phyloP scores from a whole-genome alignment of 257 asterid genomes.

The Jacaranda copaia region DNA sequence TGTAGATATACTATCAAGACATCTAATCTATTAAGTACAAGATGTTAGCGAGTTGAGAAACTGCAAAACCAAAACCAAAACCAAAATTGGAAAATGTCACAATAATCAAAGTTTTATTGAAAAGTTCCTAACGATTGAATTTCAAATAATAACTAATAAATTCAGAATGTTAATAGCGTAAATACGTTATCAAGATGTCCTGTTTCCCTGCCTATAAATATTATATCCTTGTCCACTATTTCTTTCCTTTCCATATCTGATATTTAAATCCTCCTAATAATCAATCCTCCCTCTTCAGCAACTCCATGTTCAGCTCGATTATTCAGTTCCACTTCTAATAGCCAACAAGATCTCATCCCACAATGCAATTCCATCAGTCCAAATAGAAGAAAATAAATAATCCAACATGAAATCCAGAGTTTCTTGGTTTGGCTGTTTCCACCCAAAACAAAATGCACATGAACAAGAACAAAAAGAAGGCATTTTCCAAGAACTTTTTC shows the following conservation, averaged over 20 bases:
- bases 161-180: too few relatives aligned
- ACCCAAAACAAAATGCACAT: slow-evolving; percentile 24
- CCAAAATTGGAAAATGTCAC: too few relatives aligned
- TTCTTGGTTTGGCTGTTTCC: slow-evolving; percentile 50
- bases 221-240: neutral
- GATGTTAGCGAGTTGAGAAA: too few relatives aligned
- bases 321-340: neutral
- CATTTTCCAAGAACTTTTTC: neutral
- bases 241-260: neutral
- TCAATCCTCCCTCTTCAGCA: neutral
- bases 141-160: too few relatives aligned
- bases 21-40: too few relatives aligned
- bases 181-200: too few relatives aligned
- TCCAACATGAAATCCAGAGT: slow-evolving; percentile 41
- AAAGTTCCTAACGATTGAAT: too few relatives aligned
- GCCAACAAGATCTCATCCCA: neutral
- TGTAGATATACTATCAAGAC: too few relatives aligned
- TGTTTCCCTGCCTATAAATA: slow-evolving; percentile 24
- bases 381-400: neutral
- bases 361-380: slow-evolving; percentile 4
- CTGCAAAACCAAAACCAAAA: too few relatives aligned
- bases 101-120: too few relatives aligned
- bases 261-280: neutral
- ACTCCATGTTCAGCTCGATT: neutral
- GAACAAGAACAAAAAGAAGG: slow-evolving; percentile 23